Base-by-base conservation (phyloP, 768 basidiomycete species). In the Pleurotus cornucopiae region DNA sequence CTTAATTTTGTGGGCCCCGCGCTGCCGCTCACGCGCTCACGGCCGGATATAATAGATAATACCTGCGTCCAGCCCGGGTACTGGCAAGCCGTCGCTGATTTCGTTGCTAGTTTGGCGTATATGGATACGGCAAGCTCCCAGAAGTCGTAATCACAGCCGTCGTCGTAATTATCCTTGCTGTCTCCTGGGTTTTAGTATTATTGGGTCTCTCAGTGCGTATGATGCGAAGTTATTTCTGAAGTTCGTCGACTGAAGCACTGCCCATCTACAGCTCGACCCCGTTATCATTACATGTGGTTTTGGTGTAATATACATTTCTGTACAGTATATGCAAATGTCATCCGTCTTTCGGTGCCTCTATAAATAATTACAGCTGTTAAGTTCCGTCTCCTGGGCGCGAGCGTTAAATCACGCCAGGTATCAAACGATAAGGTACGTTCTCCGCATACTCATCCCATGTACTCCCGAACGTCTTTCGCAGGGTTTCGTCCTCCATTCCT, bases 11-110 rank as follows among this genome's bases (percentile, higher is more conserved):
- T 9, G 30, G 9, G 9, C 9, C 30, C 16, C 18, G 13, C 12
- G 16, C 20, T n/a, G 20, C 13, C n/a, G 48, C 21, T 54, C n/a
- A 7, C 5, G 21, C 20, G 4, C 38, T 6, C 56, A 48, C 40
- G 56, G 55, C 56, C 46, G 37, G 30, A 44, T 25, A 18, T 49
- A 13, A 6, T 46, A 83, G 81, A 83, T 59, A 80, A 83, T 67
- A 83, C 82, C 0, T 82, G 80, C 56, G 64, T 77, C 14, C 81
- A 81, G 56, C 72, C 69, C 5, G 82, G 80, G 6, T 83, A 83
- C 57, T 83, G 82, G 82, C 65, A 63, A 1, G 74, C 74, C n/a
- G 71, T 83, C 20, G 66, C 68, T 47, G 76, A 81, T 46, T 83
- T 83, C 60, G 64, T 83, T 14, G 66, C 63, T n/a, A 67, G 61